Percentiles rank a stretch among this genome's conserved stretches.
phyloP scores from a whole-genome alignment of 441 rosid genomes.

The Populus trichocarpa region DNA sequence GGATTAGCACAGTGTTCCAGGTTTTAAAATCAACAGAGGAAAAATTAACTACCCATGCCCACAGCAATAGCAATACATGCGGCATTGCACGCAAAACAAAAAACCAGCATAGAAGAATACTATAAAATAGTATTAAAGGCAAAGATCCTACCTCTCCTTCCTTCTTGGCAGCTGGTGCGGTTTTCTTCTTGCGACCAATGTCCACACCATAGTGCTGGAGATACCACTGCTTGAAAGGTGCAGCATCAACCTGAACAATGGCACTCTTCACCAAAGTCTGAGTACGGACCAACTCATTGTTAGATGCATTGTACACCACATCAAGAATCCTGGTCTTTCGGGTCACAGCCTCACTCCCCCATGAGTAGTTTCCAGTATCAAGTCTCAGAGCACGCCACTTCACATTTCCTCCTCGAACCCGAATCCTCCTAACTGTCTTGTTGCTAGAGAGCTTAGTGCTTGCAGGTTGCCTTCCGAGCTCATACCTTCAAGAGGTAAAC shows the following conservation, averaged over 20 bases:
- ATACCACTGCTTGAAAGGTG: slow-evolving; percentile 71
- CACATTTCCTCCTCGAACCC: slow-evolving; percentile 63
- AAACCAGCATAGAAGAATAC: background rate
- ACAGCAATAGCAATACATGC: background rate
- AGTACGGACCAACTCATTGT: slow-evolving; percentile 66
- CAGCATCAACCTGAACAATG: slow-evolving; percentile 58
- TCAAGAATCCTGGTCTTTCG: slow-evolving; percentile 49
- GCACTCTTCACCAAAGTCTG: slow-evolving; percentile 66
- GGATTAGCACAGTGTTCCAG: background rate
- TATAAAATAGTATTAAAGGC: background rate
- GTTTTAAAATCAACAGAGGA: background rate
- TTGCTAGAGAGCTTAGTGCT: slow-evolving; percentile 56
- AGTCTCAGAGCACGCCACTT: slow-evolving; percentile 66
- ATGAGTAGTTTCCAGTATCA: slow-evolving; percentile 59
- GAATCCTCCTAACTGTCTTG: slow-evolving; percentile 59
- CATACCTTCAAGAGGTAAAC: too few relatives aligned
- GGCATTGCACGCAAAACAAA: background rate
- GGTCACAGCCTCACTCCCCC: slow-evolving; percentile 72
- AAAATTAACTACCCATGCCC: background rate
- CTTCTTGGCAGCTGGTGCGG: slow-evolving; percentile 35
- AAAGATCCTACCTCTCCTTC: slow-evolving; percentile 41
- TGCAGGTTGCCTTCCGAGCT: background rate
- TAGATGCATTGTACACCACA: slow-evolving; percentile 26
- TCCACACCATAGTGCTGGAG: slow-evolving; percentile 63
- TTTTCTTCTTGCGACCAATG: slow-evolving; percentile 65